Conservation (phyloP, 306 rosid species). For the Cyamopsis tetragonoloba region DNA sequence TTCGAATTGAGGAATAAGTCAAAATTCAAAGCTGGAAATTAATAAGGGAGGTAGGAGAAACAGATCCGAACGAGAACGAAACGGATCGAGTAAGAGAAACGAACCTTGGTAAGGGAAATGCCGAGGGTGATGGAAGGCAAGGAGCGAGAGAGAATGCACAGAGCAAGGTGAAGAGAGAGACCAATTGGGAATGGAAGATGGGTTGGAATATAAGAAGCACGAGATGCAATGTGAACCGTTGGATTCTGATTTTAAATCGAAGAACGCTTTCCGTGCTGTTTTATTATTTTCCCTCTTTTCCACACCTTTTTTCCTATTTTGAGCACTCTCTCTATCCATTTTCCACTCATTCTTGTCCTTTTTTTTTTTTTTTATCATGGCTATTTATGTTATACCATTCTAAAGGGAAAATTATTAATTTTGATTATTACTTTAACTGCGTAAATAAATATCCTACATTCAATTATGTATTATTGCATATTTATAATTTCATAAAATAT, state of each 20-base stretch:
- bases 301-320: neutral
- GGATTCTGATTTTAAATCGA: slow-evolving; percentile 33
- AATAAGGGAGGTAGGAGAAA: neutral
- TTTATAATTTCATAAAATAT: too few species aligned
- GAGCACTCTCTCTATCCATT: neutral
- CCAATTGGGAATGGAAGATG: slow-evolving; percentile 30
- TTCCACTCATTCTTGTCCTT: neutral
- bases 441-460: neutral
- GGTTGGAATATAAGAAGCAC: slow-evolving; percentile 35
- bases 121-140: slow-evolving; percentile 39
- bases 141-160: slow-evolving; percentile 26
- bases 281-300: neutral
- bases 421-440: neutral
- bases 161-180: slow-evolving; percentile 14
- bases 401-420: neutral
- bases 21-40: slow-evolving; percentile 6
- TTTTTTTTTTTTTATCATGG: neutral
- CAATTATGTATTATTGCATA: neutral
- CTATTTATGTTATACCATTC: neutral
- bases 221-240: slow-evolving; percentile 52
- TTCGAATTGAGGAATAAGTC: neutral
- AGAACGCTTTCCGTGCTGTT: slow-evolving; percentile 25
- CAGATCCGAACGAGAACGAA: slow-evolving; percentile 30
- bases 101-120: slow-evolving; percentile 47
- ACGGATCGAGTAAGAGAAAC: slow-evolving; percentile 16